Evolutionary conservation across 148 eudicot species (phyloP), one percentile per base, ranked within the genome.

Genomic region (Rhododendron henanense): DNA sequence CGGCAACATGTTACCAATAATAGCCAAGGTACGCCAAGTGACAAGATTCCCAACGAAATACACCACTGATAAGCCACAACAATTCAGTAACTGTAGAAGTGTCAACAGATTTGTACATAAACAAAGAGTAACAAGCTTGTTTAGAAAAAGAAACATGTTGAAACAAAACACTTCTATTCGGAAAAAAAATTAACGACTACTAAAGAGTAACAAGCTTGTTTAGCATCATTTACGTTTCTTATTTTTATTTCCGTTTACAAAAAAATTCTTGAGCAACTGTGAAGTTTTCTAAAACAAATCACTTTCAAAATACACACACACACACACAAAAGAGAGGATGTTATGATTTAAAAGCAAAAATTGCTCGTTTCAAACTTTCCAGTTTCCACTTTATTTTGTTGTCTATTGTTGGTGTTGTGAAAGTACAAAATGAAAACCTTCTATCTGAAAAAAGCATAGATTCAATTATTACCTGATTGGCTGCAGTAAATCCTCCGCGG

Each of bases 21-120:
- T 78, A 83, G 92, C 90, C 85, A 92, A 87, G 83, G 33, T 71
- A 31, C 93, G 93, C 94, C 94, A 92, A 23, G 25, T 55, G 77
- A 86, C 84, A 23, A 88, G 4, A 74, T 90, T 87, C 25, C 94
- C 94, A 4, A 83, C 44, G 45, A 92, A 71, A 75, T 74, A 92
- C 85, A 84, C 86, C 45, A 88, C 71, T 76, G 94, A 84, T 79
- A 88, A 85, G 45, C 93, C 94, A 19, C 80, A 86, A 11, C 87
- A 82, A 44, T 84, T 14, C 85, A 87, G 78, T 67, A 92, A 45
- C 94, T 92, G 90, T 23, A 87, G 76, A 23, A 23, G 7, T 2
- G 1, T 39, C 69, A 41, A 23, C 28, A 6, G 44, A 44, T 83
- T 18, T 65, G 19, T 19, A n/a, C 67, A 44, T 45, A 45, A 44